phyloP scores from a whole-genome alignment of 805 yeast genomes.

The Lachancea mirantina region DNA sequence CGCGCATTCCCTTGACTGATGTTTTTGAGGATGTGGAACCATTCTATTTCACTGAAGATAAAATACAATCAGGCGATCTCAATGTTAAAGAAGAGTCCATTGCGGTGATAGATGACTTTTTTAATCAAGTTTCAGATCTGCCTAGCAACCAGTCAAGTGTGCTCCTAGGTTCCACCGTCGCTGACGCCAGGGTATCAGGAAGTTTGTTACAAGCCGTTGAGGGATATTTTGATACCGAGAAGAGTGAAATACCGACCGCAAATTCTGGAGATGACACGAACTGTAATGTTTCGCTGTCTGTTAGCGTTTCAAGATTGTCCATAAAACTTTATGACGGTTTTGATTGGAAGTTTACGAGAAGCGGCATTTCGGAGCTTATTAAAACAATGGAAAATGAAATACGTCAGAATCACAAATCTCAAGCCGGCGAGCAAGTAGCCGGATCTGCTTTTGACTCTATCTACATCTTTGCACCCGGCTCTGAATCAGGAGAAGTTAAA shows the following conservation, averaged over 20 bases:
- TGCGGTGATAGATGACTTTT: constrained; percentile 1
- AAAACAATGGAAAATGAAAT: constrained; percentile 47
- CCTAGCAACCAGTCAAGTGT: constrained; percentile 2
- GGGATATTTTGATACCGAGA: constrained; percentile 1
- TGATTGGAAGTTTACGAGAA: constrained; percentile 80
- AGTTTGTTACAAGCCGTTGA: constrained; percentile 1
- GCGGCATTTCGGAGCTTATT: constrained; percentile 57
- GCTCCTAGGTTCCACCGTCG: background rate
- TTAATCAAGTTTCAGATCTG: background rate
- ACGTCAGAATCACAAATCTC: constrained; percentile 12
- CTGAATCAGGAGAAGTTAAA: constrained; percentile 36
- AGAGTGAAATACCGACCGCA: too few species aligned
- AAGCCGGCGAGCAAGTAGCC: constrained; percentile 10
- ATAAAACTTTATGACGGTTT: constrained; percentile 77
- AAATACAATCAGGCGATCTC: constrained; percentile 1
- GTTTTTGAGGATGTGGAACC: constrained; percentile 36
- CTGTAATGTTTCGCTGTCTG: background rate
- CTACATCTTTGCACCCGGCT: constrained; percentile 51
- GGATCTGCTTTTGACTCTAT: constrained; percentile 59
- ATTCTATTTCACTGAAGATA: constrained; percentile 16
- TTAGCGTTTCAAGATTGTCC: constrained; percentile 18
- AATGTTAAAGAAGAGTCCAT: background rate
- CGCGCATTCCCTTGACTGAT: constrained; percentile 29
- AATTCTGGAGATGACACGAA: background rate
- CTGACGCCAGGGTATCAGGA: background rate